Evolutionary conservation across 176 grass and related monocot species (phyloP), one percentile per base, ranked within the genome.

Genomic region (Oryza meridionalis): DNA sequence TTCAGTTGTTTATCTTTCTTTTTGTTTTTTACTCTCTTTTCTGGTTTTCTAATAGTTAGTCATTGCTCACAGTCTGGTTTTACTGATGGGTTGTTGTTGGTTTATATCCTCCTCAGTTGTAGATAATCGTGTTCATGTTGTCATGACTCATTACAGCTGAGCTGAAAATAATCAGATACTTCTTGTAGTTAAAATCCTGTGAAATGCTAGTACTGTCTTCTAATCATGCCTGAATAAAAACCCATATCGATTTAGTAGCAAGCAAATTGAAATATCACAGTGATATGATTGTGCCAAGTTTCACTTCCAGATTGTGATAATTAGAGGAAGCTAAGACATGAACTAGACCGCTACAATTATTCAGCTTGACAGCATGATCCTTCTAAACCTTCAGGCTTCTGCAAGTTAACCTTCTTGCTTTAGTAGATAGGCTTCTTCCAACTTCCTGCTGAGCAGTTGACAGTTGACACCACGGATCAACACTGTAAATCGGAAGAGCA

Each of bases 21-120:
- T 40, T 40, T 7, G 8, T 40, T 40, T 37, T 38, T 38, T 38
- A 40, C 38, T 40, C 38, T 40, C 1, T 40, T 40, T 40, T 40
- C 38, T 40, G 38, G 38, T 40, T 70, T 77, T 43, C 66, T 65
- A 72, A 24, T 55, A 71, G 24, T 51, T 76, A 31, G 24, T 58
- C 22, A 65, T 69, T 19, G 19, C 11, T 64, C 72, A 29, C 43
- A 14, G 64, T 43, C 42, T 43, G 21, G 17, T n/a, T 44, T 86
- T 27, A 8, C 5, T 55, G 33, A 68, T 67, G 45, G 67, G 79
- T 32, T 70, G 21, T 72, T 65, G n/a, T n/a, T 29, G 65, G 13
- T 46, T 46, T 62, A 17, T 37, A 33, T 37, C 68, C 42, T 14
- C 27, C 61, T 73, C 16, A 49, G 42, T 8, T 55, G 43, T 29